Conservation (phyloP, 1,284 basidiomycete genomes). For the Mrakiaceae sp. region DNA sequence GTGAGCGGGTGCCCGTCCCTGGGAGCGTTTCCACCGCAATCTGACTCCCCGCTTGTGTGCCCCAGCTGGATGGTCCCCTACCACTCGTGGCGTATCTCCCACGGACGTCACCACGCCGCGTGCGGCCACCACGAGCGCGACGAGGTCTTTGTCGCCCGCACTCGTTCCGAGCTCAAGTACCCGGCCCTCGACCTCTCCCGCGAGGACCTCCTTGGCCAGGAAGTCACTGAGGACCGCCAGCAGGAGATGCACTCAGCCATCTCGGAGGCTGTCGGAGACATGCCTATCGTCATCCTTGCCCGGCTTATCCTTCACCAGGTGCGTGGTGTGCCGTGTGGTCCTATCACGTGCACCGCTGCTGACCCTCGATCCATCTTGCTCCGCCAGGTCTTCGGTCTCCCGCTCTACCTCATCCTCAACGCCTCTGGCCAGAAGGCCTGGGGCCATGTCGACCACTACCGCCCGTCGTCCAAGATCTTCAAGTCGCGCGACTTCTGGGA, state of each 20-base stretch:
- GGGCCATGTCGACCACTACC: conserved; percentile 59
- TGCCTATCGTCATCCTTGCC: conserved; percentile 67
- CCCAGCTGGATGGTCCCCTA: conserved; percentile 75
- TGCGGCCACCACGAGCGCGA: conserved; percentile 91
- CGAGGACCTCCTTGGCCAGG: conserved; percentile 41
- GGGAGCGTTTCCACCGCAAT: too few relatives aligned
- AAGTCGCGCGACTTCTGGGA: conserved; percentile 67
- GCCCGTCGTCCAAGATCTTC: conserved; percentile 41
- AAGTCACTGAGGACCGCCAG: conserved; percentile 60
- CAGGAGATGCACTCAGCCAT: conserved; percentile 47
- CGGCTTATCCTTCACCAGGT: conserved; percentile 47
- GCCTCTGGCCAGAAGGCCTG: conserved; percentile 81
- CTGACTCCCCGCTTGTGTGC: too few relatives aligned
- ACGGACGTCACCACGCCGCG: conserved; percentile 91
- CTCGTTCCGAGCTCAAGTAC: conserved; percentile 58
- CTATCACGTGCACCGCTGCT: not conserved
- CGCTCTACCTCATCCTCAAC: conserved; percentile 71
- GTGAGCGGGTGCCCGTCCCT: not conserved
- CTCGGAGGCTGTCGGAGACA: conserved; percentile 77
- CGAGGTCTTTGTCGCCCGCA: conserved; percentile 90
- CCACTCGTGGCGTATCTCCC: conserved; percentile 95
- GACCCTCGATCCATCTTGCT: not conserved
- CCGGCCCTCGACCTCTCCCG: conserved; percentile 50
- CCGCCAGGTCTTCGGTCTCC: conserved; percentile 68
- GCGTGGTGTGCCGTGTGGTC: not conserved